phyloP scores from a whole-genome alignment of 2,329 filamentous ascomycete genomes.

The Leptographium procerum region DNA sequence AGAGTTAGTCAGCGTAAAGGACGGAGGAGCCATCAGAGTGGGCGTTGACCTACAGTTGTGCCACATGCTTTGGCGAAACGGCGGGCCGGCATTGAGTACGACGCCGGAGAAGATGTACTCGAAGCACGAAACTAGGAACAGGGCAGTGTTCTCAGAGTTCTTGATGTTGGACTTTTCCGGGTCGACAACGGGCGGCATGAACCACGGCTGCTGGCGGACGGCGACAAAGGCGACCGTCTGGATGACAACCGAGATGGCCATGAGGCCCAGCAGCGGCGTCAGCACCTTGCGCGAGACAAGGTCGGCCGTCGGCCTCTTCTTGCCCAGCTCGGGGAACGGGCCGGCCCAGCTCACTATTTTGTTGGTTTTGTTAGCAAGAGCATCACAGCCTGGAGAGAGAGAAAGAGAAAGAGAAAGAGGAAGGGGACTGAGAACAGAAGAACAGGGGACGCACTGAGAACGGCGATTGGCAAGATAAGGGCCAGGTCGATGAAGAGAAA shows the following conservation, averaged over 20 bases:
- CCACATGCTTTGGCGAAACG: constrained; percentile 71
- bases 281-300: constrained; percentile 89
- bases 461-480: constrained; percentile 88
- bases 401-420: neutral
- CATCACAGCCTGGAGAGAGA: no score
- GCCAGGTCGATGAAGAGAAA: constrained; percentile 92
- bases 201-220: constrained; percentile 76
- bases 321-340: constrained; percentile 63
- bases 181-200: constrained; percentile 66
- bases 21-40: neutral
- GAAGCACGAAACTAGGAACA: constrained; percentile 86
- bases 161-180: constrained; percentile 71
- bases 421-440: neutral
- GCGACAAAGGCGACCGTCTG: constrained; percentile 64
- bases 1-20: neutral
- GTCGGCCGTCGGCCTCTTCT: constrained; percentile 82
- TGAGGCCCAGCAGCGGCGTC: constrained; percentile 80
- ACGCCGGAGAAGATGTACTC: constrained; percentile 89
- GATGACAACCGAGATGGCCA: constrained; percentile 64
- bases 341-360: constrained; percentile 80
- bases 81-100: constrained; percentile 80
- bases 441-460: constrained; percentile 75
- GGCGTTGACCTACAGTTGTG: constrained; percentile 66
- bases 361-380: neutral
- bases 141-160: constrained; percentile 85